Evolutionary conservation across 2,329 filamentous ascomycete species (phyloP).

Genomic region (Hansfordia pulvinata): DNA sequence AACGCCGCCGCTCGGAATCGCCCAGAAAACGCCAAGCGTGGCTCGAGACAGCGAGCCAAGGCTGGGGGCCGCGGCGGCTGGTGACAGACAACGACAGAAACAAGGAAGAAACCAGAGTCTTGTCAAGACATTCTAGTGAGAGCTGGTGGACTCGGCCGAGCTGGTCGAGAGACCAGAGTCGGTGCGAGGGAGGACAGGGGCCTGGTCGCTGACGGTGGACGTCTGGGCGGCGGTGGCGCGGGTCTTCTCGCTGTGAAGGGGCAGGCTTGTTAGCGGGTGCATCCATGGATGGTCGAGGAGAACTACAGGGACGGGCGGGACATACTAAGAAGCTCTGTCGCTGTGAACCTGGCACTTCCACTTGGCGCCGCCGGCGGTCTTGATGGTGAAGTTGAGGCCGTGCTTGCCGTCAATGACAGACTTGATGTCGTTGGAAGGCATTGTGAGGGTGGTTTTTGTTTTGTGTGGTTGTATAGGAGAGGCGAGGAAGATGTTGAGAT

Average conservation of each 20-base stretch:
- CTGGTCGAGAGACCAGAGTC: slow-evolving; percentile 14
- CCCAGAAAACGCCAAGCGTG: too few species aligned
- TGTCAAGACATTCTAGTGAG: too few species aligned
- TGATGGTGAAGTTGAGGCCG: slow-evolving; percentile 16
- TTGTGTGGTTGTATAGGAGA: background rate
- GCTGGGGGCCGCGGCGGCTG: too few species aligned
- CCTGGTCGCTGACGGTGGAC: too few species aligned
- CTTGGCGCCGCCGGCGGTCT: slow-evolving; percentile 14
- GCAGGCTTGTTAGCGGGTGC: too few species aligned
- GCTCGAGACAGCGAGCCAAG: too few species aligned
- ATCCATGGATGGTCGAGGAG: too few species aligned
- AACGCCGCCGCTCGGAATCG: too few species aligned
- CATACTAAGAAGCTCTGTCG: slow-evolving; percentile 18
- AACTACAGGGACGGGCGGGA: too few species aligned
- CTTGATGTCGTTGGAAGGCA: slow-evolving; percentile 15
- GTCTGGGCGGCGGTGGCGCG: background rate
- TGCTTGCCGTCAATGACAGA: slow-evolving; percentile 14
- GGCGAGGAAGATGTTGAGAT: background rate
- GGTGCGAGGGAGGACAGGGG: slow-evolving; percentile 10
- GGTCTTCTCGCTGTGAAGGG: slow-evolving; percentile 3
- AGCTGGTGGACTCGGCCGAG: slow-evolving; percentile 5
- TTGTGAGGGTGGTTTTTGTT: slow-evolving; percentile 6
- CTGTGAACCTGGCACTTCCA: slow-evolving; percentile 18
- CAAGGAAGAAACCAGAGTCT: too few species aligned
- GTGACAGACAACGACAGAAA: too few species aligned